A percentile compares a stretch with the other conserved stretches of the same genome.
Evolutionary conservation across 345 rosid species (phyloP).

Genomic region (Gossypium anomalum): DNA sequence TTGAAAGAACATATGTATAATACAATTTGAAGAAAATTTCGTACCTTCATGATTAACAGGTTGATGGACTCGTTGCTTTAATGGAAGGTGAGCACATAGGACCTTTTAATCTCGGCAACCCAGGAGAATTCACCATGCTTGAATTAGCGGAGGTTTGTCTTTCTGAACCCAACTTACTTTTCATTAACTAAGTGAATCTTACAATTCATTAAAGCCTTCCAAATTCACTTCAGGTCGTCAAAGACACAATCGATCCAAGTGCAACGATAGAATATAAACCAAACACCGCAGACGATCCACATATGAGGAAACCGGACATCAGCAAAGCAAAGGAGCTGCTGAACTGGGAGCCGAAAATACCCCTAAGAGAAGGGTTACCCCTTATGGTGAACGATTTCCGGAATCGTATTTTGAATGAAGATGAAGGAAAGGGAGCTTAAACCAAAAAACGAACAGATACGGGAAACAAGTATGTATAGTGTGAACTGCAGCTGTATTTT

Average conservation of each 20-base stretch:
- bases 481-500: conserved; percentile 28
- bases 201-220: not conserved
- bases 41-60: conserved; percentile 38
- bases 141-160: conserved; percentile 95
- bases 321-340: conserved; percentile 81
- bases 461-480: conserved; percentile 36
- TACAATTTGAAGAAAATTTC: conserved; percentile 1
- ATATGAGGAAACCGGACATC: conserved; percentile 92
- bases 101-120: conserved; percentile 94
- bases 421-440: conserved; percentile 67
- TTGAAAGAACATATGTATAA: not conserved
- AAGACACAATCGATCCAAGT: conserved; percentile 84
- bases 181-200: not conserved
- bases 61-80: conserved; percentile 80
- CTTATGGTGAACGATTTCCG: conserved; percentile 90
- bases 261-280: conserved; percentile 86
- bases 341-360: conserved; percentile 88
- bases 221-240: conserved; percentile 57
- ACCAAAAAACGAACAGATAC: not conserved
- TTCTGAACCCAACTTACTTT: conserved; percentile 7
- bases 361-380: conserved; percentile 81
- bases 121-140: conserved; percentile 97
- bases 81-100: conserved; percentile 95
- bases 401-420: conserved; percentile 79
- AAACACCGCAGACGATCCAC: conserved; percentile 96